Evolutionary conservation across 192 early-diverging fungal species (phyloP).

Genomic region (Backusella liffmaniae): DNA sequence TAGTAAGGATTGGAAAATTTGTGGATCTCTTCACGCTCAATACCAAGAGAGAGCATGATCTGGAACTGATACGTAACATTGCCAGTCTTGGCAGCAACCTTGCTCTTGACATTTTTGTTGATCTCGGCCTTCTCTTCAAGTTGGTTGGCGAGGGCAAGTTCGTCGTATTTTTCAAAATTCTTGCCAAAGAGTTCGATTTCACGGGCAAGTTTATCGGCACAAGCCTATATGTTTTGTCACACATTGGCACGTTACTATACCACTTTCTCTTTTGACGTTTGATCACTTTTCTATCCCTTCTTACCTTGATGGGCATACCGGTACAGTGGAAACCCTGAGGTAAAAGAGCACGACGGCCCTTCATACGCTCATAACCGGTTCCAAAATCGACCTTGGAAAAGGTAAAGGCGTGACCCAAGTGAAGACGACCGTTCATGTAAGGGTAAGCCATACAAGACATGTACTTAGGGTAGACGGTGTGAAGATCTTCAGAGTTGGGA

Average conservation of each 20-base stretch:
- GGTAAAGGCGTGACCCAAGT: constrained; percentile 97
- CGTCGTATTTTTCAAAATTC: constrained; percentile 55
- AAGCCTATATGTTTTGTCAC: constrained; percentile 54
- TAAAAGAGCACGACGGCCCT: constrained; percentile 90
- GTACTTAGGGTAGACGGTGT: constrained; percentile 80
- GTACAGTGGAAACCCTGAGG: constrained; percentile 98
- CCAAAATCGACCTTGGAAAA: constrained; percentile 96
- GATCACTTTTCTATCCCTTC: constrained; percentile 32
- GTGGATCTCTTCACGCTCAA: constrained; percentile 86
- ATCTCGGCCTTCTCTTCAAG: constrained; percentile 48
- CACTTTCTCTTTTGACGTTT: not conserved
- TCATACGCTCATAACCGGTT: constrained; percentile 88
- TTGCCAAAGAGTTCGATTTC: constrained; percentile 85
- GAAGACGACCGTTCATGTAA: constrained; percentile 94
- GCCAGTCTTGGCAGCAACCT: constrained; percentile 85
- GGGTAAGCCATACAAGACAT: constrained; percentile 96
- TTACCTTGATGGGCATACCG: constrained; percentile 98
- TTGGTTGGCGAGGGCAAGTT: constrained; percentile 20
- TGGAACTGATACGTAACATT: constrained; percentile 92
- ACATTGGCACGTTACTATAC: not conserved
- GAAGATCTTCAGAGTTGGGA: constrained; percentile 45
- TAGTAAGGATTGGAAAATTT: constrained; percentile 87
- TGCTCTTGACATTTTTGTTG: constrained; percentile 76
- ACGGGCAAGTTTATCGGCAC: constrained; percentile 81
- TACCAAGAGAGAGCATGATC: constrained; percentile 89